Percentiles rank a stretch among this genome's conserved stretches.
Conservation (phyloP, 768 basidiomycete species). For the Polyporus arcularius region DNA sequence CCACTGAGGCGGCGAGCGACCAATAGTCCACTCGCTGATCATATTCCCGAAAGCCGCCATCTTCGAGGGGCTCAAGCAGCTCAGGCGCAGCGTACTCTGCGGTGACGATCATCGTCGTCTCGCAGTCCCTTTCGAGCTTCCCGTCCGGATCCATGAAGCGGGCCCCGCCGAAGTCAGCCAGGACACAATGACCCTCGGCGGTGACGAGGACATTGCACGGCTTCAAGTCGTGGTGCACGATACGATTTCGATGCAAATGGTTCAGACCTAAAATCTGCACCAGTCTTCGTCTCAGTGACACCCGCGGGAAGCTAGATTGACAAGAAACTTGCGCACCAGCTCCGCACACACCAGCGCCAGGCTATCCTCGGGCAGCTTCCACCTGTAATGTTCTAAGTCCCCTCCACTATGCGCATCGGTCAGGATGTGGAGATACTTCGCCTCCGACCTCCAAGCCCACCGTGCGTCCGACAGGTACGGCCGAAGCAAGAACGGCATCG, state of each 20-base stretch:
- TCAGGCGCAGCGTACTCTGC: conserved; percentile 28
- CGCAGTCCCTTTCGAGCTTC: background rate
- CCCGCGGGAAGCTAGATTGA: background rate
- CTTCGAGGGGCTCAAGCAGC: conserved; percentile 1
- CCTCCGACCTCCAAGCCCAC: conserved; percentile 11
- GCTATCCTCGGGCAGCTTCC: background rate
- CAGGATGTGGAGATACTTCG: conserved; percentile 23
- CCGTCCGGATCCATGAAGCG: conserved; percentile 44
- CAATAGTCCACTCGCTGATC: conserved; percentile 50
- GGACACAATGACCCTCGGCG: conserved; percentile 41
- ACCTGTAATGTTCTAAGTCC: conserved; percentile 15
- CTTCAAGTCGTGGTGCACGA: conserved; percentile 60
- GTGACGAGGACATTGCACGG: conserved; percentile 51
- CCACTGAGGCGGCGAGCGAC: conserved; percentile 48
- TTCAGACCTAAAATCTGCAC: conserved; percentile 26
- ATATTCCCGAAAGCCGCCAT: conserved; percentile 40
- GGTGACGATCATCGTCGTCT: conserved; percentile 16
- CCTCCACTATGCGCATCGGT: conserved; percentile 24
- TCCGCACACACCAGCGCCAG: conserved; percentile 25
- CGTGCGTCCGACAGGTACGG: conserved; percentile 6
- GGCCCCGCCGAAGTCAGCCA: conserved; percentile 60
- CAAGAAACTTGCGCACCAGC: conserved; percentile 15
- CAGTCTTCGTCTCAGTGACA: background rate
- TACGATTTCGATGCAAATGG: conserved; percentile 51
- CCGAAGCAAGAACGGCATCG: conserved; percentile 17